Evolutionary conservation across 192 early-diverging fungal genomes (phyloP).

Genomic region (Linnemannia hyalina): DNA sequence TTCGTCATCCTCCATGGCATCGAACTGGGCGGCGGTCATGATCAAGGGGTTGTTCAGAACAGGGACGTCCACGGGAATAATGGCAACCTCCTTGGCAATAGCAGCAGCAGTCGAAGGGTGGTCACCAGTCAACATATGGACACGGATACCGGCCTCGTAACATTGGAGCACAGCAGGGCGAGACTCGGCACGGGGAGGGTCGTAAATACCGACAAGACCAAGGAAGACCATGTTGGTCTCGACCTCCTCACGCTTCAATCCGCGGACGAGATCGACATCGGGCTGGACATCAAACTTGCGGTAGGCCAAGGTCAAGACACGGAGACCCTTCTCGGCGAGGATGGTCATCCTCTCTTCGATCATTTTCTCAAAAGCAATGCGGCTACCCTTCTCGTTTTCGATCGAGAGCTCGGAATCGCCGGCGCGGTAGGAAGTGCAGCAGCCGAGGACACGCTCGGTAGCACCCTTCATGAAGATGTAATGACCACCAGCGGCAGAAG

Average conservation of each 20-base stretch:
- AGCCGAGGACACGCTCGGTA: constrained; percentile 85
- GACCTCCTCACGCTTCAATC: constrained; percentile 64
- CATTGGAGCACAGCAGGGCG: constrained; percentile 77
- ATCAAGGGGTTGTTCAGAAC: constrained; percentile 61
- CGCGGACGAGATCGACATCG: constrained; percentile 31
- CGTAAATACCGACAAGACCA: constrained; percentile 93
- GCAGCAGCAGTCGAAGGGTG: constrained; percentile 91
- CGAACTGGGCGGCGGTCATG: constrained; percentile 90
- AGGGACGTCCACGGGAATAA: constrained; percentile 65
- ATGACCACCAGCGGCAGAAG: constrained; percentile 16
- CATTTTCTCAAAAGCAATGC: constrained; percentile 78
- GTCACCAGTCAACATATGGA: constrained; percentile 95
- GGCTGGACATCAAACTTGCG: constrained; percentile 54
- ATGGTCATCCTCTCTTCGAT: constrained; percentile 73
- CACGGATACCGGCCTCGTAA: constrained; percentile 89
- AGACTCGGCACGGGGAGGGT: constrained; percentile 85
- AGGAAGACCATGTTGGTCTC: constrained; percentile 84
- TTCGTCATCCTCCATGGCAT: constrained; percentile 84
- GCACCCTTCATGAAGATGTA: constrained; percentile 89
- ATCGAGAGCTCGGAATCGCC: constrained; percentile 38
- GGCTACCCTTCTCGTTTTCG: constrained; percentile 57
- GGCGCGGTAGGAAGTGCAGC: constrained; percentile 70
- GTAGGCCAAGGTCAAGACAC: constrained; percentile 89
- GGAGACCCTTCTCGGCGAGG: constrained; percentile 42
- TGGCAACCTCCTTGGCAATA: constrained; percentile 80